phyloP scores from a whole-genome alignment of 495 filamentous ascomycete species.

The Aspergillus steynii region DNA sequence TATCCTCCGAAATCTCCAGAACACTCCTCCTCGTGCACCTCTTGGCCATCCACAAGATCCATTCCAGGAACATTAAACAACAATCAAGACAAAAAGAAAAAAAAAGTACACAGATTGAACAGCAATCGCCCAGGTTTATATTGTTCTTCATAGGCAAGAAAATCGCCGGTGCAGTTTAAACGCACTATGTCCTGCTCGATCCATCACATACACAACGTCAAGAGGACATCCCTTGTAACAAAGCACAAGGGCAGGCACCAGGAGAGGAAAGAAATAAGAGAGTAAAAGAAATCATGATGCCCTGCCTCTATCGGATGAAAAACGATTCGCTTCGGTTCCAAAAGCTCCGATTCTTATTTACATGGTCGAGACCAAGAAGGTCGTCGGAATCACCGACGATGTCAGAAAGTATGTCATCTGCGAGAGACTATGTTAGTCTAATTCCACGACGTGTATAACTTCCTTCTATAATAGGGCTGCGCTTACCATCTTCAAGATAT shows the following conservation, averaged over 20 bases:
- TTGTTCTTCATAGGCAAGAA: conserved; percentile 2
- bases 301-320: conserved; percentile 58
- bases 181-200: conserved; percentile 5
- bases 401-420: conserved; percentile 84
- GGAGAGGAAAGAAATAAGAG: neutral
- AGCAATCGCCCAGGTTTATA: conserved; percentile 3
- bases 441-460: neutral
- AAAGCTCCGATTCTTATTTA: conserved; percentile 66
- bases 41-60: too few species aligned
- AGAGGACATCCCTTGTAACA: conserved; percentile 1
- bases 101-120: conserved; percentile 6
- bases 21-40: too few species aligned
- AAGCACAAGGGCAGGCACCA: neutral
- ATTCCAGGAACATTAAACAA: too few species aligned
- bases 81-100: neutral
- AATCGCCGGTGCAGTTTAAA: neutral
- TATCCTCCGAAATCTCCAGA: neutral
- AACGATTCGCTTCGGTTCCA: conserved; percentile 64
- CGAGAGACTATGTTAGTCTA: conserved; percentile 21
- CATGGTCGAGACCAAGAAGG: conserved; percentile 84
- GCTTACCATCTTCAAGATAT: conserved; percentile 87
- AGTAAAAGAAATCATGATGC: conserved; percentile 4
- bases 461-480: neutral
- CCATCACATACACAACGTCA: conserved; percentile 4
- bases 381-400: conserved; percentile 70